These are phyloP conservation scores for Abrus pulchellus DNA, from an alignment of 306 rosid genomes.

Conservation along the genomic window DNA sequence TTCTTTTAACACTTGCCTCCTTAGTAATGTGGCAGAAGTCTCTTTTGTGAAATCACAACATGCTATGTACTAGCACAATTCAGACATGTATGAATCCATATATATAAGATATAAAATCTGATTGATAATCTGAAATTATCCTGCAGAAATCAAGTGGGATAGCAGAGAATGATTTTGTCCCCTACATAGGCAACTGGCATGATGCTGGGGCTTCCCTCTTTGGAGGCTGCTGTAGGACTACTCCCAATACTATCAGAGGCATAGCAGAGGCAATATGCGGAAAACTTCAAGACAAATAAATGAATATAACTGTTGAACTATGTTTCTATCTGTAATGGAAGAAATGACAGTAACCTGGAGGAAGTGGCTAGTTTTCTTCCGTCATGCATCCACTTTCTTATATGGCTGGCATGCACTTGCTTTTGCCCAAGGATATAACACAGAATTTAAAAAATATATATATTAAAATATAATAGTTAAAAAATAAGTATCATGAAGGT, in stretches of 20 bases:
- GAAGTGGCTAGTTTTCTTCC: conserved; percentile 29
- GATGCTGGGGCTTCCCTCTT: conserved; percentile 85
- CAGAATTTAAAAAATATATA: background rate
- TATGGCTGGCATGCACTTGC: background rate
- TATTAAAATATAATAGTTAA: too few species aligned
- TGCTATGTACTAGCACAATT: background rate
- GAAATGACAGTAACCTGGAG: conserved; percentile 19
- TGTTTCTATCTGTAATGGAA: conserved; percentile 10
- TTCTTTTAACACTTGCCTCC: background rate
- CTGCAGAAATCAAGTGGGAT: conserved; percentile 67
- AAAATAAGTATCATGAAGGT: too few species aligned
- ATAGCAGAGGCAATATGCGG: conserved; percentile 59
- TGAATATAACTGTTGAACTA: conserved; percentile 23
- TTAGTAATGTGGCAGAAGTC: background rate
- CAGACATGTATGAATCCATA: background rate
- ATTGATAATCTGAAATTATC: conserved; percentile 16
- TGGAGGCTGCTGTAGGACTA: conserved; percentile 97
- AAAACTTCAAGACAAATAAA: conserved; percentile 45
- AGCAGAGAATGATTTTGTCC: conserved; percentile 74
- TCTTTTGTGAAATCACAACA: background rate
- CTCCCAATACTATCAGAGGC: conserved; percentile 83
- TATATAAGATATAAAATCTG: background rate
- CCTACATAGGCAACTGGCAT: conserved; percentile 76
- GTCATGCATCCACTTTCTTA: background rate
- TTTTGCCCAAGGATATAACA: conserved; percentile 28